These are phyloP conservation scores for Kockiozyma suomiensis DNA, from an alignment of 805 yeast species.

Conservation along the genomic window DNA sequence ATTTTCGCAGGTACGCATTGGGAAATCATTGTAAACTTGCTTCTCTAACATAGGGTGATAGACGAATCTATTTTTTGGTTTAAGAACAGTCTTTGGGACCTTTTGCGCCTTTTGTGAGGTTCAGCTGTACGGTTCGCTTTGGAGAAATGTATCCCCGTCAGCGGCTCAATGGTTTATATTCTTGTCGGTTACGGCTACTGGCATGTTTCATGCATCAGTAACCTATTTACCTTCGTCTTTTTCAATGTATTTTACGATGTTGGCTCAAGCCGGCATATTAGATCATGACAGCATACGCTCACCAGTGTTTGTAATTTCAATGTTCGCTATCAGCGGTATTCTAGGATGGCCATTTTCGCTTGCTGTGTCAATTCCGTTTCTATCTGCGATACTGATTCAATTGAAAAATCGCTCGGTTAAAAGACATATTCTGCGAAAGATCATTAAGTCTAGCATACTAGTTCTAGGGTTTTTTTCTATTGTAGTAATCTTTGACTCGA, in stretches of 20 bases:
- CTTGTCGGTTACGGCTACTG: conserved; percentile 68
- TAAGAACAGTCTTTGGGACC: conserved; percentile 52
- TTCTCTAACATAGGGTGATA: background rate
- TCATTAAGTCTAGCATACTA: conserved; percentile 24
- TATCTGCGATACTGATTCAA: conserved; percentile 40
- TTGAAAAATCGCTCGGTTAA: conserved; percentile 12
- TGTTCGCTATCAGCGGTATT: conserved; percentile 67
- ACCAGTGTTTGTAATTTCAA: conserved; percentile 38
- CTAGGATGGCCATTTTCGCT: conserved; percentile 91
- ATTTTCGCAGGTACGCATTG: conserved; percentile 21
- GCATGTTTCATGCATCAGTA: conserved; percentile 85
- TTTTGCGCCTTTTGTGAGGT: conserved; percentile 56
- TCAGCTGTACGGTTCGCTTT: conserved; percentile 51
- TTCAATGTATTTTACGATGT: conserved; percentile 56
- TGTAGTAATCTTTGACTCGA: conserved; percentile 56
- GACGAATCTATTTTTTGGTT: conserved; percentile 51
- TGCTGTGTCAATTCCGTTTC: conserved; percentile 64
- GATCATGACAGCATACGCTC: conserved; percentile 19
- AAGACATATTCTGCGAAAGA: conserved; percentile 18
- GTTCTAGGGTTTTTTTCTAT: conserved; percentile 19
- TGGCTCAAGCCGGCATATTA: conserved; percentile 40
- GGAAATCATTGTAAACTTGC: background rate
- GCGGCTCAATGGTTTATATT: conserved; percentile 64
- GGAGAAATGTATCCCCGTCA: conserved; percentile 42
- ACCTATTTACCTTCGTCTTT: conserved; percentile 83